Evolutionary conservation across 169 alveolate genomes (phyloP).

Genomic region (Plasmodium sp.): DNA sequence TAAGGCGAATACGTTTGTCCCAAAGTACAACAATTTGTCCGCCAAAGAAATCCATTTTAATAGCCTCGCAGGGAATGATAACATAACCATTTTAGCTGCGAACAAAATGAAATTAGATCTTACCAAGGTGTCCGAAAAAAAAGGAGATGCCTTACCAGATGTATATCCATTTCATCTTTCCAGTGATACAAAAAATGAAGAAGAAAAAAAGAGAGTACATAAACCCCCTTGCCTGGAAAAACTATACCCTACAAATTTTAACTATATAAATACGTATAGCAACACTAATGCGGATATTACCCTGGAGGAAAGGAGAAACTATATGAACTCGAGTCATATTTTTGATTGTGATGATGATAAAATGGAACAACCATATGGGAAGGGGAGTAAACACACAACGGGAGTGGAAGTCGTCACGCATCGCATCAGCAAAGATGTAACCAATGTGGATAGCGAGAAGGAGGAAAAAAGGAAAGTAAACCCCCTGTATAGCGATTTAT

Average conservation of each 20-base stretch:
- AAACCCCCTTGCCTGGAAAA: slow-evolving; percentile 17
- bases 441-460: slow-evolving; percentile 12
- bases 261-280: slow-evolving; percentile 61
- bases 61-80: slow-evolving; percentile 61
- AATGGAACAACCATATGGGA: not conserved
- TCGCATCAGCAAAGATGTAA: not conserved
- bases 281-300: slow-evolving; percentile 57
- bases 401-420: not conserved
- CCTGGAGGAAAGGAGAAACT: slow-evolving; percentile 37
- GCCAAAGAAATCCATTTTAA: slow-evolving; percentile 61
- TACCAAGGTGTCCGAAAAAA: slow-evolving; percentile 11
- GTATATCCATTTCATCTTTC: slow-evolving; percentile 73
- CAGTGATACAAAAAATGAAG: slow-evolving; percentile 13
- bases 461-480: slow-evolving; percentile 53
- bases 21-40: slow-evolving; percentile 44
- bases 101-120: slow-evolving; percentile 63
- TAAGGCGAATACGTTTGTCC: slow-evolving; percentile 32
- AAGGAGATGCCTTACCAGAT: slow-evolving; percentile 41
- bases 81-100: slow-evolving; percentile 67
- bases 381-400: not conserved
- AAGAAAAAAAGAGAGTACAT: not conserved
- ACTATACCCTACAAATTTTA: slow-evolving; percentile 67
- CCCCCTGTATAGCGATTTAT: slow-evolving; percentile 69
- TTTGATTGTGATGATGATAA: slow-evolving; percentile 46
- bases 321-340: slow-evolving; percentile 73